Percentiles rank a stretch among this genome's conserved stretches.
phyloP scores from a whole-genome alignment of 176 grass and related monocot genomes.

The Eragrostis nindensis region DNA sequence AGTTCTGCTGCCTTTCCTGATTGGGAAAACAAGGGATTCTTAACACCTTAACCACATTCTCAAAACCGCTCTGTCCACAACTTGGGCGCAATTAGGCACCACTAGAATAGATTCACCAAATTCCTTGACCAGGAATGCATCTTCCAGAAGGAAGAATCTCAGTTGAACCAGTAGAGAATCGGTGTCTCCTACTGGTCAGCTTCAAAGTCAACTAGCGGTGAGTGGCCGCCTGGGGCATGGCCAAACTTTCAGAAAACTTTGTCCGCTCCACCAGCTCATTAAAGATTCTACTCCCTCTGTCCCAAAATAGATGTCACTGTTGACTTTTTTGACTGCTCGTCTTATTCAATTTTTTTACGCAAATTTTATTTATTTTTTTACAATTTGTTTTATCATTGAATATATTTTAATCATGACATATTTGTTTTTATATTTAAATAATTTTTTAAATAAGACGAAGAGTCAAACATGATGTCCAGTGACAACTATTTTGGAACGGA shows the following conservation, averaged over 20 bases:
- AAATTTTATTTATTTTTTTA: too few relatives aligned
- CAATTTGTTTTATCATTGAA: too few relatives aligned
- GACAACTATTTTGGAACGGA: too few relatives aligned
- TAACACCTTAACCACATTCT: neutral
- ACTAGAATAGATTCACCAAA: neutral
- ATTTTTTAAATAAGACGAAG: too few relatives aligned
- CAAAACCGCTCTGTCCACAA: neutral
- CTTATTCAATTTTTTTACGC: too few relatives aligned
- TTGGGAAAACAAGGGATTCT: neutral
- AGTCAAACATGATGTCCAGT: too few relatives aligned
- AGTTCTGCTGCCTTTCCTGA: neutral
- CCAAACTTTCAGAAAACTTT: constrained; percentile 41
- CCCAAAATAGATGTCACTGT: too few relatives aligned
- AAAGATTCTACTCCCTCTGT: constrained; percentile 40
- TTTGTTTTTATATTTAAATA: too few relatives aligned
- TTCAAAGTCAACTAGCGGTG: constrained; percentile 55
- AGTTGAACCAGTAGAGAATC: constrained; percentile 35
- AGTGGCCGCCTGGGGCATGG: constrained; percentile 35
- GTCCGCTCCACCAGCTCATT: constrained; percentile 37
- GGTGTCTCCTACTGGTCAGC: constrained; percentile 37
- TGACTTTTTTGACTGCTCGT: too few relatives aligned
- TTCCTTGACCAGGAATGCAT: constrained; percentile 30
- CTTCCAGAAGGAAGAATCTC: constrained; percentile 35
- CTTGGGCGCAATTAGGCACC: constrained; percentile 32
- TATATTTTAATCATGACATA: too few relatives aligned